phyloP scores from a whole-genome alignment of 495 filamentous ascomycete genomes.

The Apiosordaria backusii region DNA sequence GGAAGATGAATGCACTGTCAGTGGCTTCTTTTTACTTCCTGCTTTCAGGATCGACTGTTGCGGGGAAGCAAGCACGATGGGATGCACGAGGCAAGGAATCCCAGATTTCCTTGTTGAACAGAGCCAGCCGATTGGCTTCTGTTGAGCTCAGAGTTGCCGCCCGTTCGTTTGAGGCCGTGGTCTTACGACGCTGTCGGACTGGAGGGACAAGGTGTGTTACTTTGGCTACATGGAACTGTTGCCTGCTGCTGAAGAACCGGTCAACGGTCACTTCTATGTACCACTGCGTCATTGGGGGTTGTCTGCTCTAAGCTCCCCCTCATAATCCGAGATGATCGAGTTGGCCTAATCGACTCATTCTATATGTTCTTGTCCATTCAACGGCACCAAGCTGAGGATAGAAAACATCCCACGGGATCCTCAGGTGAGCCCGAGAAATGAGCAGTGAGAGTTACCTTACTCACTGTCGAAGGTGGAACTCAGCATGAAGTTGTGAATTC shows the following conservation, averaged over 20 bases:
- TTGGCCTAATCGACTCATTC: too few relatives aligned
- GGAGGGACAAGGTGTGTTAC: not conserved
- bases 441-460: not conserved
- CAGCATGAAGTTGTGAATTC: conserved; percentile 2
- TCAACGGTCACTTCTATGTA: too few relatives aligned
- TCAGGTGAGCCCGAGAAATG: not conserved
- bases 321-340: too few relatives aligned
- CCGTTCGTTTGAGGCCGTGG: conserved; percentile 1
- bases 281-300: not conserved
- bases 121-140: not conserved
- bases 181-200: not conserved
- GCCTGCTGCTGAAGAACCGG: not conserved
- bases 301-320: too few relatives aligned
- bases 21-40: conserved; percentile 1
- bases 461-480: not conserved
- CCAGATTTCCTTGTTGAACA: not conserved
- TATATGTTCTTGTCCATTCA: too few relatives aligned
- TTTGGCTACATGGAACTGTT: not conserved
- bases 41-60: not conserved
- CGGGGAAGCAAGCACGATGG: not conserved
- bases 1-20: not conserved
- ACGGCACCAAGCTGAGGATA: not conserved
- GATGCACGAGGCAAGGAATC: not conserved
- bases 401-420: not conserved
- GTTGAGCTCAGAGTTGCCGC: not conserved